These are phyloP conservation scores for Jatropha podagrica DNA, from an alignment of 441 rosid species.

Conservation along the genomic window DNA sequence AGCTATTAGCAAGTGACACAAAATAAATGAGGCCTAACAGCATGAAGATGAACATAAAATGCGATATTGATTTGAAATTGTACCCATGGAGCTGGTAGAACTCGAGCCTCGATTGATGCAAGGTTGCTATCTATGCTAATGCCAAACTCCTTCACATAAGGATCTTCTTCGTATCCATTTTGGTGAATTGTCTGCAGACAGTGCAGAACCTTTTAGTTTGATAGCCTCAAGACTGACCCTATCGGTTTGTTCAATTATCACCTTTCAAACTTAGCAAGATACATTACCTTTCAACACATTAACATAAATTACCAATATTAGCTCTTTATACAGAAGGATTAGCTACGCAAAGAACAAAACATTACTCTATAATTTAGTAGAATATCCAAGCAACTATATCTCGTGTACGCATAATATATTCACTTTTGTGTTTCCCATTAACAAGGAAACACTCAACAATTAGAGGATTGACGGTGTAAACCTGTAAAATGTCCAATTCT, in stretches of 20 bases:
- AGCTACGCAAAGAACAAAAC: not conserved
- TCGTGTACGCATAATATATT: not conserved
- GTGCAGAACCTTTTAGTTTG: too few relatives aligned
- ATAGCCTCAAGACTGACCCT: not conserved
- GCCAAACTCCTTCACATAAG: conserved; percentile 94
- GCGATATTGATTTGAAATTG: not conserved
- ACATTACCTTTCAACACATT: not conserved
- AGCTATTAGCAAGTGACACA: conserved; percentile 45
- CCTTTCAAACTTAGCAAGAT: not conserved
- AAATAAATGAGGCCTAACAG: not conserved
- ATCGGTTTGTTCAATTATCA: not conserved
- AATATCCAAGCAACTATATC: not conserved
- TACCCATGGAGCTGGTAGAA: conserved; percentile 99
- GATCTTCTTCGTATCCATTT: conserved; percentile 86
- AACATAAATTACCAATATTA: not conserved
- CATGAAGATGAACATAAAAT: too few relatives aligned
- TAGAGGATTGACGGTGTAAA: conserved; percentile 19
- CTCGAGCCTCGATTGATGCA: conserved; percentile 92
- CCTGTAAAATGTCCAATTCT: conserved; percentile 83
- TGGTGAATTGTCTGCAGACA: conserved; percentile 72
- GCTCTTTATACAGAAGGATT: not conserved
- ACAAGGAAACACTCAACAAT: not conserved
- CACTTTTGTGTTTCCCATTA: not conserved
- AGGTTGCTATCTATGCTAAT: conserved; percentile 81
- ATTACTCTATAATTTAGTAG: not conserved